Base-by-base conservation (phyloP, 2,329 filamentous ascomycete genomes). In the Trichocomaceae sp. region DNA sequence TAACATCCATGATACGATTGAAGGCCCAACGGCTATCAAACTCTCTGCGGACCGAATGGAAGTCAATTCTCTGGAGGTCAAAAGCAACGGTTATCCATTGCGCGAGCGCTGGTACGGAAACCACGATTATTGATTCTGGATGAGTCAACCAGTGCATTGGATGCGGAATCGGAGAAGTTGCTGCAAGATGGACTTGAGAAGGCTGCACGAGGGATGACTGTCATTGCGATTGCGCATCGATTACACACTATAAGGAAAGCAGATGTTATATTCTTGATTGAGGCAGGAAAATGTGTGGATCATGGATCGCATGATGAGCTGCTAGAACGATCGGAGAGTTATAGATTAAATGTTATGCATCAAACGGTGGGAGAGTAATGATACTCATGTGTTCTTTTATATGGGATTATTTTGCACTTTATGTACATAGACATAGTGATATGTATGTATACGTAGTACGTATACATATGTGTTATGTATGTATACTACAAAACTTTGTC, bases 221-320 rank as follows among this genome's bases (percentile, higher is more conserved):
- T 72, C 29, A 65, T 75, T 49, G 71, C 71, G 2, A 74, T 74
- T 58, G 69, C 72, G 2, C 72, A 75, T 60, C 66, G 72, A 29
- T 61, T 75, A 49, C 67, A 70, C 50, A 75, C 72, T 13, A 73
- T 74, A 10, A 62, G 66, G 50, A 64, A 64, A 58, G 90, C 91
- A 0, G 87, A 96, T 69, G 91, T 91, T 62, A 96, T 96, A 61
- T 88, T 95, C 20, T 58, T 73, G 20, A 71, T 80, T 20, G 77
- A 81, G 55, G 72, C 70, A 4, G 77, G 78, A 1, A 67, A 65
- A 17, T 76, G 75, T 52, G 74, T 76, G 4, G 77, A 79, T 44
- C 70, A 72, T 58, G 78, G 78, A 3, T 72, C 71, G 29, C 78
- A 80, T 64, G 66, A 71, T 17, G 76, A 80, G 55, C 61, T 80